Base-by-base conservation (phyloP, 306 rosid species). In the Vigna nakashimae region DNA sequence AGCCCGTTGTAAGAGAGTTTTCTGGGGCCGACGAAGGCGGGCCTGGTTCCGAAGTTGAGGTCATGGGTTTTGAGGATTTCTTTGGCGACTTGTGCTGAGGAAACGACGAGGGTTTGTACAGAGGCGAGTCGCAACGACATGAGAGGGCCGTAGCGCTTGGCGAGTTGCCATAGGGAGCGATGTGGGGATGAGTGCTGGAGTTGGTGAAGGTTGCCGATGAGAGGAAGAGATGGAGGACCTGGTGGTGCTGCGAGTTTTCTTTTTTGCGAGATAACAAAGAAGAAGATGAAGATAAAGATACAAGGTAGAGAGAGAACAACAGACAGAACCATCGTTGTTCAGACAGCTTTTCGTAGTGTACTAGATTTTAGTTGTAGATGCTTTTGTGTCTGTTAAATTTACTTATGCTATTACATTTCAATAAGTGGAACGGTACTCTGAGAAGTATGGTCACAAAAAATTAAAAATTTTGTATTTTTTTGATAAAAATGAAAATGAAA, bases 141-240 rank as follows among this genome's bases (percentile, higher is more conserved):
- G 63, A 91, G 69, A n/a, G 93, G 86, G 1, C 91, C 91, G 15
- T 89, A 66, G 9, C 9, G 75, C 55, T 75, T 82, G 51, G 93
- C 74, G 24, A 76, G 96, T n/a, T 70, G 13, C 15, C 75, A 71
- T 57, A 87, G 57, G 40, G 66, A 79, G 9, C 22, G 59, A 50
- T 88, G 81, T n/a, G 57, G 64, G 7, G 87, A 42, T 60, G 79
- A 74, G 17, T 9, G 15, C 14, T 79, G 69, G 65, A 90, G 69
- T 1, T 71, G 91, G 85, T 87, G 92, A 0, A 90, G 69, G 71
- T 90, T 87, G 2, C 92, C 92, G 0, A 88, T 80, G n/a, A 88
- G 26, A 9, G 96, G 96, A 78, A 91, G 89, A 9, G 69, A 69
- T 4, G 60, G 74, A 57, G 96, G 96, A 28, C 87, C 78, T 0